Evolutionary conservation across 352 stramenopile genomes (phyloP).

Genomic region (Thalassiosira oceanica): DNA sequence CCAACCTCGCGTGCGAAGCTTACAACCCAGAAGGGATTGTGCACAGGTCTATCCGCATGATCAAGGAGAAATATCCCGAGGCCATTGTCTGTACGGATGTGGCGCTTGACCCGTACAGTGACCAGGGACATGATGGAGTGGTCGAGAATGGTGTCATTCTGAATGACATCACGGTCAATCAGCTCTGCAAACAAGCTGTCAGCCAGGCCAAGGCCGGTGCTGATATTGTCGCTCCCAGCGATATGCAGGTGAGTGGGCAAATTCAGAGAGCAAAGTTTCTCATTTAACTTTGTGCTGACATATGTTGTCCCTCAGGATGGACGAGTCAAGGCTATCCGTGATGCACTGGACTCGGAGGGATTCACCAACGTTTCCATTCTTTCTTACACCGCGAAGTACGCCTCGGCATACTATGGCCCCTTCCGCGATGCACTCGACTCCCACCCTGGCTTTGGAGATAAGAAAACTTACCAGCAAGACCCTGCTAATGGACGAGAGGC

Average conservation of each 20-base stretch:
- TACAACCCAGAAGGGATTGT: constrained; percentile 88
- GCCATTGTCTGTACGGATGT: constrained; percentile 86
- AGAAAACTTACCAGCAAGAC: constrained; percentile 98
- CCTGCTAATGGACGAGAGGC: constrained; percentile 87
- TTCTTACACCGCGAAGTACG: constrained; percentile 96
- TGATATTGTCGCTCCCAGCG: constrained; percentile 94
- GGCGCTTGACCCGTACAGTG: constrained; percentile 88
- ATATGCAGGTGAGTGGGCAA: constrained; percentile 76
- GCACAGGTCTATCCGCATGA: constrained; percentile 83
- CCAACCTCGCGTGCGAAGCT: constrained; percentile 84
- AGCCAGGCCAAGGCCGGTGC: constrained; percentile 93
- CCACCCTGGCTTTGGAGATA: constrained; percentile 89
- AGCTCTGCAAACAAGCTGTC: constrained; percentile 93
- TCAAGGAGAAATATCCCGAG: constrained; percentile 85
- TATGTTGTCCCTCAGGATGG: constrained; percentile 88
- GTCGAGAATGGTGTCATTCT: constrained; percentile 94
- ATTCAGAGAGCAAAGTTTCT: background rate
- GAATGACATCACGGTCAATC: constrained; percentile 94
- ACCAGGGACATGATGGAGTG: constrained; percentile 90
- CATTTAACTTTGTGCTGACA: background rate
- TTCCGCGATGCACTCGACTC: constrained; percentile 95
- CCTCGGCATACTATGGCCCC: constrained; percentile 78
- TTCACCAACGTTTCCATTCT: constrained; percentile 98
- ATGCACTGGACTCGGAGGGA: constrained; percentile 91
- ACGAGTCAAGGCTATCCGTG: constrained; percentile 92